phyloP scores from a whole-genome alignment of 78 protist genomes.

The Anaeramoeba flamelloides region DNA sequence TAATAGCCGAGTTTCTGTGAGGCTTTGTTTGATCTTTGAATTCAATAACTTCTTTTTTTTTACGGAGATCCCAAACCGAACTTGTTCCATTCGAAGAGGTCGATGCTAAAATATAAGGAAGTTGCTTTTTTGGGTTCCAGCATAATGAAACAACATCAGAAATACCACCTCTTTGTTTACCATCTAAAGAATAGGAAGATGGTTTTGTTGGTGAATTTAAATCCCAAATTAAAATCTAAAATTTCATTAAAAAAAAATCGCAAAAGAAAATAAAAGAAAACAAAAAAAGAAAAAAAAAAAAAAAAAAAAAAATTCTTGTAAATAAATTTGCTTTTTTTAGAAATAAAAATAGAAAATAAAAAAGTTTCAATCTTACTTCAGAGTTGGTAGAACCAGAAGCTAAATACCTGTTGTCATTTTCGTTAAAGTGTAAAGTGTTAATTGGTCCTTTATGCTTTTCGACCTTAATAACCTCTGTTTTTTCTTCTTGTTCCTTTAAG shows the following conservation, averaged over 20 bases:
- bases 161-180: too few species aligned
- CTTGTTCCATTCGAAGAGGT: slow-evolving; percentile 40
- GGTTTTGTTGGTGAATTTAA: slow-evolving; percentile 38
- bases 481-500: too few species aligned
- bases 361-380: slow-evolving; percentile 22
- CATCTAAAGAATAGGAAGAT: slow-evolving; percentile 28
- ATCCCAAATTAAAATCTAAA: slow-evolving; percentile 49
- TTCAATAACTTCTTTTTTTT: slow-evolving; percentile 33
- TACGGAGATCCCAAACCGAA: slow-evolving; percentile 58
- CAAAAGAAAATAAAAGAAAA: slow-evolving; percentile 46
- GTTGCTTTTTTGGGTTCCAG: slow-evolving; percentile 68
- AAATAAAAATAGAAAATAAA: not conserved
- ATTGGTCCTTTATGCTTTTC: too few species aligned
- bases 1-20: slow-evolving; percentile 35
- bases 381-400: slow-evolving; percentile 58
- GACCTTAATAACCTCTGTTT: too few species aligned
- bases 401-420: too few species aligned
- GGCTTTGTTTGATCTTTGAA: slow-evolving; percentile 28
- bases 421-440: too few species aligned
- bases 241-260: slow-evolving; percentile 6
- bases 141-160: slow-evolving; percentile 52
- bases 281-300: slow-evolving; percentile 26
- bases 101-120: slow-evolving; percentile 50
- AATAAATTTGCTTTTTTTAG: not conserved
- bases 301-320: slow-evolving; percentile 7